Evolutionary conservation across 805 yeast species (phyloP), one percentile per base, ranked within the genome.

Genomic region (Suhomyces sp.): DNA sequence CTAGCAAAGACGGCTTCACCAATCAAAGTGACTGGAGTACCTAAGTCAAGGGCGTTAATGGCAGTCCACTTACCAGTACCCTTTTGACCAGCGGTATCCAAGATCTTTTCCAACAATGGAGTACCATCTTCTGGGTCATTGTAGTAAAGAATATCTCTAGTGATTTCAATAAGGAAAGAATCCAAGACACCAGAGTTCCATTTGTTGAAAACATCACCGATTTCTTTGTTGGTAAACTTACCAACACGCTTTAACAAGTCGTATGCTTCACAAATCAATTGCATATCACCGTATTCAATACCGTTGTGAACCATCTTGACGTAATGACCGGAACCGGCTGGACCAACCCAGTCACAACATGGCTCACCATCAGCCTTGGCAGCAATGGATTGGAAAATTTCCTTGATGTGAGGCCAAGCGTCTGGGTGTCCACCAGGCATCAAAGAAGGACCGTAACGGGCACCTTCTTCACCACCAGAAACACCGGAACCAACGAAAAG

Each of bases 1-100:
- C 98, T 86, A 47, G 98, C 76, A 62, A 91, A 90, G 53, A 91
- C 98, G 43, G 98, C 98, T 78, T 91, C 98, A 67, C 98, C 97
- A 56, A 91, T 93, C 65, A 91, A 77, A 45, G 98, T 88, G 54
- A 91, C 96, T 53, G 98, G 98, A 85, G 87, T 88, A 68, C 98
- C 98, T 54, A 93, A 77, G 70, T 93, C 98, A 56, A 91, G 76
- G 46, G 98, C 98, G 65, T 88, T 90, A 68, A 91, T 87, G 48
- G 98, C 97, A 53, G 98, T 93, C 98, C 98, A 91, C 76, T 91
- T 91, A 76, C 98, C 98, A 51, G 98, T 91, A 79, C 98, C 98
- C 79, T 91, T 91, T 77, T 91, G 98, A 56, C 98, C 98, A 52
- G 98, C 98, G 58, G 86, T 67, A 72, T 91, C 98, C 67, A 88